Evolutionary conservation across 768 basidiomycete genomes (phyloP), one percentile per base, ranked within the genome.

Genomic region (Kwoniella sp.): DNA sequence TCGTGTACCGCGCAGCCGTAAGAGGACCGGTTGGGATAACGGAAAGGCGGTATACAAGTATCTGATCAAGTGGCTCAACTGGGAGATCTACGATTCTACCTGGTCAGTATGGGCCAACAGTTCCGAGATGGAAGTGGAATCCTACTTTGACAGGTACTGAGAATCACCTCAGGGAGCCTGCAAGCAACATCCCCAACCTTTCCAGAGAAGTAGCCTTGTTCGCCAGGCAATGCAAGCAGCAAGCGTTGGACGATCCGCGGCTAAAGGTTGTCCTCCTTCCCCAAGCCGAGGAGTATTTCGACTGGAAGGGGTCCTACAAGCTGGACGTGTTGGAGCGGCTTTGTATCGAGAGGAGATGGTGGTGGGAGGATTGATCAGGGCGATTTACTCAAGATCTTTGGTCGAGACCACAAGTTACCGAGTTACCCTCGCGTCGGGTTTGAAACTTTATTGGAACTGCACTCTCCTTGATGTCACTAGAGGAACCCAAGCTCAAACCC

Each of bases 71-170:
- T 58, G 57, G 57, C 37, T 22, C 9, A 51, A 49, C 25, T 58
- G 57, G 57, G 45, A 47, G 40, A 20, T 49, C 19, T 53, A 53
- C 41, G 57, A 58, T 27, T 43, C 38, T 10, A 58, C 57, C 26
- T 58, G 57, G 57, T 51, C 10, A 36, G 54, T 44, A 10, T 8
- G 7, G 2, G 14, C 17, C 22, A n/a, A 42, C n/a, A 20, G 19
- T 27, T 29, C n/a, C 12, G n/a, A n/a, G 31, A 45, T 17, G 12
- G 7, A 22, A 7, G 29, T 32, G 9, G 12, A 9, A 29, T 29
- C 26, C 25, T 2, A 31, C 12, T 17, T 17, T 46, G 10, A 17
- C 9, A 20, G 41, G 17, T 14, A 22, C 27, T 23, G 23, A 22
- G 23, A 34, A n/a, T n/a, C n/a, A n/a, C n/a, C n/a, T n/a, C 19